Conservation (phyloP, 768 basidiomycete species). For the Rhodotorula graminis region DNA sequence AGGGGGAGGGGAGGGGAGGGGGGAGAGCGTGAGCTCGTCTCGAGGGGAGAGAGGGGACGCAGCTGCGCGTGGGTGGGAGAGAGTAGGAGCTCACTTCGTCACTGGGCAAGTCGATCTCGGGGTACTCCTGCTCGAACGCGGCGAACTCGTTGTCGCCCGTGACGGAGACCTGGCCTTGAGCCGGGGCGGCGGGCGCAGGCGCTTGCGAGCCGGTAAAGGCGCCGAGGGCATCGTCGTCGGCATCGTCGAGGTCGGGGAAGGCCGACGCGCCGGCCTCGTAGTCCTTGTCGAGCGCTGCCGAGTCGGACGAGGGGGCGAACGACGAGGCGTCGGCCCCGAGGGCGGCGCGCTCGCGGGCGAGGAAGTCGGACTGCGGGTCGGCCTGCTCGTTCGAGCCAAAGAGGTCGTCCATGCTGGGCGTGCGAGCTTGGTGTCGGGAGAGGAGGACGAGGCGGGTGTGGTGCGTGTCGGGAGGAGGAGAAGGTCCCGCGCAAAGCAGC, state of each 20-base stretch:
- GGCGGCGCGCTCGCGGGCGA: constrained; percentile 30
- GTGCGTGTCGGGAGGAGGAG: background rate
- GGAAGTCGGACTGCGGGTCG: constrained; percentile 35
- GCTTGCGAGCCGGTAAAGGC: constrained; percentile 41
- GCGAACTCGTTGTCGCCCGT: constrained; percentile 75
- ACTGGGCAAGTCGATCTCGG: constrained; percentile 58
- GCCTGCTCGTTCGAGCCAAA: constrained; percentile 11
- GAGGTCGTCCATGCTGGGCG: constrained; percentile 33
- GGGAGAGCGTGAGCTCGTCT: constrained; percentile 42
- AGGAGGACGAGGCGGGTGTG: background rate
- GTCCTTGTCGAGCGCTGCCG: constrained; percentile 62
- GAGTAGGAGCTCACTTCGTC: background rate
- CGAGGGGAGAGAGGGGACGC: background rate
- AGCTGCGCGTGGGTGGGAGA: background rate
- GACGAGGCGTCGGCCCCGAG: constrained; percentile 29
- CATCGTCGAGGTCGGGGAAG: constrained; percentile 66
- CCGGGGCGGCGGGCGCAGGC: constrained; percentile 66
- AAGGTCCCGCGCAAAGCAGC: too few species aligned
- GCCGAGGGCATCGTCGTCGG: constrained; percentile 54
- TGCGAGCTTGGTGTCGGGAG: background rate
- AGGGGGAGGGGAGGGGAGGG: constrained; percentile 29
- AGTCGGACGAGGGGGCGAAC: constrained; percentile 5
- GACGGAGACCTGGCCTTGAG: constrained; percentile 72
- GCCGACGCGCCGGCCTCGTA: constrained; percentile 74
- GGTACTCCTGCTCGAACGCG: constrained; percentile 79